Percentiles rank a stretch among this genome's conserved stretches.
These are phyloP conservation scores for Patellifolia procumbens DNA, from an alignment of 179 eudicot genomes.

Conservation along the genomic window DNA sequence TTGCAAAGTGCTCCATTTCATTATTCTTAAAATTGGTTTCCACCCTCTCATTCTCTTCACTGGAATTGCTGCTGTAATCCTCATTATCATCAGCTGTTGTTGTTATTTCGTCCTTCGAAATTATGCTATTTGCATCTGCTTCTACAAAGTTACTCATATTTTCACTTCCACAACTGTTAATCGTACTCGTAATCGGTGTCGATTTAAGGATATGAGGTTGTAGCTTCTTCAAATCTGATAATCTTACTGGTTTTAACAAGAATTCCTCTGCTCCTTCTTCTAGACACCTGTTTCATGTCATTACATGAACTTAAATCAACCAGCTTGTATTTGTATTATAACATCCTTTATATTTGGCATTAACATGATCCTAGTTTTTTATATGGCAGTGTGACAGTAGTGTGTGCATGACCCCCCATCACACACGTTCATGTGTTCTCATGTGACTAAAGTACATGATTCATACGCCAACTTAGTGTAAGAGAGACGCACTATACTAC, in stretches of 20 bases:
- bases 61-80: neutral
- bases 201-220: slow-evolving; percentile 64
- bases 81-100: neutral
- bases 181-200: slow-evolving; percentile 12
- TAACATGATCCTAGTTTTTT: too few relatives aligned
- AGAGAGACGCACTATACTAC: too few relatives aligned
- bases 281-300: slow-evolving; percentile 46
- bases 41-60: neutral
- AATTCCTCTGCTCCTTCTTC: slow-evolving; percentile 89
- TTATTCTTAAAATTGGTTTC: neutral
- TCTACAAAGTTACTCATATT: neutral
- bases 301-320: neutral
- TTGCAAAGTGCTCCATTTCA: neutral
- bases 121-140: neutral
- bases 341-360: too few relatives aligned
- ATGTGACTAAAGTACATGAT: too few relatives aligned
- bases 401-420: too few relatives aligned
- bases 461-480: too few relatives aligned
- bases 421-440: too few relatives aligned
- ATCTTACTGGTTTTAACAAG: slow-evolving; percentile 70
- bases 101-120: slow-evolving; percentile 3
- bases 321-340: neutral
- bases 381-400: too few relatives aligned
- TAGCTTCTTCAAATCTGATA: slow-evolving; percentile 66
- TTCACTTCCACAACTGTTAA: neutral